Percentiles rank a stretch among this genome's conserved stretches.
Evolutionary conservation across 257 asterid genomes (phyloP).

Genomic region (Penstemon eatonii): DNA sequence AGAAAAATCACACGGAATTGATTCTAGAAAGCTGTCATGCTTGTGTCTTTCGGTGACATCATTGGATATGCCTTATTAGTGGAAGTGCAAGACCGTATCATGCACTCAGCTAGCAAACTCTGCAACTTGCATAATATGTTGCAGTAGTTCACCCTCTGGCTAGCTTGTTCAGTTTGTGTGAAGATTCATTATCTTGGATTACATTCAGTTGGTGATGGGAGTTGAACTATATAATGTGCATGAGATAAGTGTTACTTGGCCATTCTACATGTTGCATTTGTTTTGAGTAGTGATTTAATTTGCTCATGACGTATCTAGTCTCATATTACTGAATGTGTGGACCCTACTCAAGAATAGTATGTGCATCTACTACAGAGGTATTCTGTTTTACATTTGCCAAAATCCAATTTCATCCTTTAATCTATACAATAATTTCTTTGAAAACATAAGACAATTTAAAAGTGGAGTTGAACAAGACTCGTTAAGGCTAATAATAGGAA

Average conservation of each 20-base stretch:
- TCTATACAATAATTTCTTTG: neutral
- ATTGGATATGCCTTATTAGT: neutral
- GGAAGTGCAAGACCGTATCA: constrained; percentile 12
- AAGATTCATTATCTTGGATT: constrained; percentile 3
- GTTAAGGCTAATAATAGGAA: too few relatives aligned
- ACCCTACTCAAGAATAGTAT: neutral
- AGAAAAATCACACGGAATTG: too few relatives aligned
- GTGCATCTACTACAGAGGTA: neutral
- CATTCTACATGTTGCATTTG: neutral
- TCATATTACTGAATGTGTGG: neutral
- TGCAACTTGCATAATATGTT: neutral
- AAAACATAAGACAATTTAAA: neutral
- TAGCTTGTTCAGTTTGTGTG: constrained; percentile 9
- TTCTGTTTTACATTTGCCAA: neutral
- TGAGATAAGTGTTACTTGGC: neutral
- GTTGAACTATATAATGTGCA: neutral
- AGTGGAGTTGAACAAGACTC: too few relatives aligned
- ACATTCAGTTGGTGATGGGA: constrained; percentile 18
- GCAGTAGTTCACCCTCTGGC: constrained; percentile 4
- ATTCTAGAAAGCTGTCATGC: constrained; percentile 6
- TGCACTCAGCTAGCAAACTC: neutral
- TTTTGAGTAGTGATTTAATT: neutral
- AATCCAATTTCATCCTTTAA: neutral
- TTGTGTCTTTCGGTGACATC: constrained; percentile 13
- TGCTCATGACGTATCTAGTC: neutral